Base-by-base conservation (phyloP, 352 stramenopile genomes). In the Blastocystis sp. region DNA sequence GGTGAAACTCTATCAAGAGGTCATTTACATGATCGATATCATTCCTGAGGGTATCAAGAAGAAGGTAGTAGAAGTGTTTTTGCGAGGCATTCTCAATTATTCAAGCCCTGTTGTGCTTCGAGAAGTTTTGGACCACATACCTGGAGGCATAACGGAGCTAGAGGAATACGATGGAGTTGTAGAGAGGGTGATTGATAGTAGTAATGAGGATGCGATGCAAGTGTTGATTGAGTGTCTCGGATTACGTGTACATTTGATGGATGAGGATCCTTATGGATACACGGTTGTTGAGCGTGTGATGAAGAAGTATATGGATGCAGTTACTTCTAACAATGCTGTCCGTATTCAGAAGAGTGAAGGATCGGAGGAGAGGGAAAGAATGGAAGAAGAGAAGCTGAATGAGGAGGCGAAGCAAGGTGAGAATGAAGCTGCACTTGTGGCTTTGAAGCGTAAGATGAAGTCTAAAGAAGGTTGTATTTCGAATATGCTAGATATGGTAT, bases 181-280 rank as follows among this genome's bases (percentile, higher is more conserved):
- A 37, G 24, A 64, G 56, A 42, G 11, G 13, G 73, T 84, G 51
- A 53, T 84, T 5, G 35, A 66, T 1, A 4, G 22, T 1, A 66
- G 30, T 27, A 84, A 66, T n/a, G 51, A 27, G 6, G 53, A n/a
- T n/a, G 73, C 48, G 0, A 66, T 84, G 73, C 48, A 56, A n/a
- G 35, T 84, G 19, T 37, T 84, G n/a, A 84, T 84, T 37, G 73
- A 84, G 1, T 40, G 48, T 33, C 24, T 84, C 53, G 73, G 73
- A 51, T 40, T 84, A 51, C 57, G 59, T 53, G 27, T 19, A 0
- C 1, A 68, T 22, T 17, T 84, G 17, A 84, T 84, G 73, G 59
- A 84, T 35, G 73, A 84, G 56, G 53, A 84, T 53, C 17, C 48
- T 42, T n/a, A 40, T 24, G 73, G 73, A n/a, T 84, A 84, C 73